Evolutionary conservation across 805 yeast species (phyloP).

Genomic region (Groenewaldozyma salmanticensis): DNA sequence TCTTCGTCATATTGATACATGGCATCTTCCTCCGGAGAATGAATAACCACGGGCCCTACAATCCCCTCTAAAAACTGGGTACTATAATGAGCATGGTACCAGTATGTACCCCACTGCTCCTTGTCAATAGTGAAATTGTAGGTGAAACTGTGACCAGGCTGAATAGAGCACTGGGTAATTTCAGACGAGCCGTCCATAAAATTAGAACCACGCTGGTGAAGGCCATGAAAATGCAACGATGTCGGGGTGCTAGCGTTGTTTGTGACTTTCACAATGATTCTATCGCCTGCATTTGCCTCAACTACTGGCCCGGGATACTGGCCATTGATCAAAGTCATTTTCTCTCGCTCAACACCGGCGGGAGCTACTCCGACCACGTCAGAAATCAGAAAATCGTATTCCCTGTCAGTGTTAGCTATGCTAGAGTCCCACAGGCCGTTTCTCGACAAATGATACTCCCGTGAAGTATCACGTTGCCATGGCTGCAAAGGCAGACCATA

Average conservation of each 20-base stretch:
- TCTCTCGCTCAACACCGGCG: constrained; percentile 20
- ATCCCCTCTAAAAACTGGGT: constrained; percentile 42
- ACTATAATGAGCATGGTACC: constrained; percentile 47
- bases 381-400: constrained; percentile 15
- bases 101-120: constrained; percentile 39
- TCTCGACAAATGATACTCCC: constrained; percentile 18
- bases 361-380: constrained; percentile 15
- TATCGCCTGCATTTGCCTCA: constrained; percentile 30
- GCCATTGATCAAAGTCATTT: constrained; percentile 32
- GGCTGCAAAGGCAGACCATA: constrained; percentile 14
- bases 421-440: constrained; percentile 12
- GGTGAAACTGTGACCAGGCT: constrained; percentile 32
- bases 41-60: constrained; percentile 38
- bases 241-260: constrained; percentile 34
- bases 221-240: constrained; percentile 46
- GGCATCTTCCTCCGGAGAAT: constrained; percentile 29
- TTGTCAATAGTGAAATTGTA: constrained; percentile 32
- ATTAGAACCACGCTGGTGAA: constrained; percentile 37
- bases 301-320: constrained; percentile 39
- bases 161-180: constrained; percentile 43
- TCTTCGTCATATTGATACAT: constrained; percentile 25
- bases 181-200: constrained; percentile 44
- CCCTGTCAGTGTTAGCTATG: constrained; percentile 12
- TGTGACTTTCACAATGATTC: constrained; percentile 28
- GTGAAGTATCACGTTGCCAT: constrained; percentile 24